Percentiles rank a stretch among this genome's conserved stretches.
Conservation (phyloP, 306 rosid genomes). For the Acacia melanoxylon region DNA sequence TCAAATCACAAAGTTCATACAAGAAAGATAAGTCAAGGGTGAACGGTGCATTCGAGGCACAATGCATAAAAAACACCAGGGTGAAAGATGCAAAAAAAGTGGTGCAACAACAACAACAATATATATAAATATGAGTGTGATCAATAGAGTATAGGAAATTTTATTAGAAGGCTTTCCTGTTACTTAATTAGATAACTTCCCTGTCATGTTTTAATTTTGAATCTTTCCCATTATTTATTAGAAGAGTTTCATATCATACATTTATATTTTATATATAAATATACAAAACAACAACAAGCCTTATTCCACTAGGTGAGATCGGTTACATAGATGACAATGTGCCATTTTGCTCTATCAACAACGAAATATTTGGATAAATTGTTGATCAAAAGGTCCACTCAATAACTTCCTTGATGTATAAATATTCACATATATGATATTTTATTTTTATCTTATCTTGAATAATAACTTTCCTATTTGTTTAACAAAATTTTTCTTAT, state of each 20-base stretch:
- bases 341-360: too few species aligned
- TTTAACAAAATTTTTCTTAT: neutral
- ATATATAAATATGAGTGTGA: too few species aligned
- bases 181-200: neutral
- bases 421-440: neutral
- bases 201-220: neutral
- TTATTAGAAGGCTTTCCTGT: neutral
- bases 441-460: neutral
- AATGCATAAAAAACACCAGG: neutral
- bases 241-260: neutral
- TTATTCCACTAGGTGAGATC: too few species aligned
- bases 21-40: neutral
- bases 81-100: neutral
- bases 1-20: constrained; percentile 18
- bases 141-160: neutral
- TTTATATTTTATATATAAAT: neutral
- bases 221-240: neutral
- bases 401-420: too few species aligned
- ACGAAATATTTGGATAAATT: too few species aligned
- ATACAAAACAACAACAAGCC: neutral
- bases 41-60: neutral
- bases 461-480: neutral
- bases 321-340: too few species aligned
- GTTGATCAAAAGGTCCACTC: too few species aligned
- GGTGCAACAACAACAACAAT: neutral